Conservation (phyloP, 441 rosid genomes). For the Macaranga tanarius region DNA sequence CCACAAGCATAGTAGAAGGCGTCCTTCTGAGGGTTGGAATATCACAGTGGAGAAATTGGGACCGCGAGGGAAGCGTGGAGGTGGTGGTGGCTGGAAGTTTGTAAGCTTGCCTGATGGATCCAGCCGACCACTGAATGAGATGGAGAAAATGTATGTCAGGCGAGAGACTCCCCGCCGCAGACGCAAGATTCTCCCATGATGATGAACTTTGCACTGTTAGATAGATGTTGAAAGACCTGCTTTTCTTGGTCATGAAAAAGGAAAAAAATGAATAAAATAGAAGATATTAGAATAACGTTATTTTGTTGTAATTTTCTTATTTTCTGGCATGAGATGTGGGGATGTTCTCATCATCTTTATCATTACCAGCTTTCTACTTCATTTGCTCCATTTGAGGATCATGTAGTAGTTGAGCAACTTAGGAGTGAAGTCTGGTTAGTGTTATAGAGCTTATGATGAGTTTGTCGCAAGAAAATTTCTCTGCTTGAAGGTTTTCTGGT, state of each 20-base stretch:
- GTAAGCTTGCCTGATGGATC: conserved; percentile 87
- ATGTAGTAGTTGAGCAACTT: background rate
- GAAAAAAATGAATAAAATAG: background rate
- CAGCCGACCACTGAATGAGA: conserved; percentile 67
- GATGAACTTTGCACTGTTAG: conserved; percentile 24
- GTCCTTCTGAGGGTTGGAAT: conserved; percentile 73
- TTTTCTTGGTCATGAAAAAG: background rate
- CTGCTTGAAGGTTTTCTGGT: no score
- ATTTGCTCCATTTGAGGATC: background rate
- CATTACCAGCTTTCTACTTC: background rate
- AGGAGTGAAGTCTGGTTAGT: no score
- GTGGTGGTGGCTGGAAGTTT: conserved; percentile 90
- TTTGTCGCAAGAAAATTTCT: no score
- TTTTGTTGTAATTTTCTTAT: conserved; percentile 9
- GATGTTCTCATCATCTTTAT: background rate
- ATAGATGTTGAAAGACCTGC: background rate
- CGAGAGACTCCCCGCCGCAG: conserved; percentile 82
- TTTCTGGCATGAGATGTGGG: background rate
- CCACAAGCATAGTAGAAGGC: conserved; percentile 80
- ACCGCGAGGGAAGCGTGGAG: conserved; percentile 67
- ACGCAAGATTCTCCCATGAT: conserved; percentile 70
- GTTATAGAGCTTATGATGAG: no score
- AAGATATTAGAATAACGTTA: background rate
- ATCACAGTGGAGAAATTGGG: conserved; percentile 84
- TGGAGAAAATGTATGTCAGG: conserved; percentile 74